Percentiles rank a stretch among this genome's conserved stretches.
phyloP scores from a whole-genome alignment of 106 monocot species.

The Allium fistulosum region DNA sequence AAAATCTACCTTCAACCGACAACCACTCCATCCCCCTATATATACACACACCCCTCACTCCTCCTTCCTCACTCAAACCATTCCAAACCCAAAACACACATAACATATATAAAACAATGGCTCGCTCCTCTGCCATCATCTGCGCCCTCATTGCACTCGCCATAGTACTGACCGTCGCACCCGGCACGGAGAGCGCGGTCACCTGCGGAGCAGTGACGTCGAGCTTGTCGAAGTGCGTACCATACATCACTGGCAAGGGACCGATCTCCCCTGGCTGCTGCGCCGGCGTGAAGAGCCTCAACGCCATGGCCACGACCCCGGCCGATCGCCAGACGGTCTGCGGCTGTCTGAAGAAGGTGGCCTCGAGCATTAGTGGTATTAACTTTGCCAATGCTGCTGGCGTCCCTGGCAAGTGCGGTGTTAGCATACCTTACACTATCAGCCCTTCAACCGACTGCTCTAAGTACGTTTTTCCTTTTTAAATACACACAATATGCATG shows the following conservation, averaged over 20 bases:
- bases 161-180: neutral
- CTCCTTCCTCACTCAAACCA: too few species aligned
- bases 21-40: too few species aligned
- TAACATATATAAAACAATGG: neutral
- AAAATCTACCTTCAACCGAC: too few species aligned
- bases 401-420: conserved; percentile 19
- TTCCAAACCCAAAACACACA: too few species aligned
- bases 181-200: conserved; percentile 4
- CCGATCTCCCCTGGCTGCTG: conserved; percentile 11
- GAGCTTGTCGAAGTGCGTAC: neutral
- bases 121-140: neutral
- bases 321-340: conserved; percentile 25
- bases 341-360: conserved; percentile 20
- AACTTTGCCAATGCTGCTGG: conserved; percentile 9
- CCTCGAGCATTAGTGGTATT: conserved; percentile 1
- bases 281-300: neutral
- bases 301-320: conserved; percentile 23
- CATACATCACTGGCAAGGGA: neutral
- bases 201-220: conserved; percentile 3
- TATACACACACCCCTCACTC: too few species aligned
- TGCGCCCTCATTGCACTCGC: neutral
- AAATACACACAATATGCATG: neutral
- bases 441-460: conserved; percentile 25
- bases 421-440: conserved; percentile 16
- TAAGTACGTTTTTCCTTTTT: conserved; percentile 9